These are phyloP conservation scores for Inonotus hispidus DNA, from an alignment of 1,284 basidiomycete species.

Conservation along the genomic window DNA sequence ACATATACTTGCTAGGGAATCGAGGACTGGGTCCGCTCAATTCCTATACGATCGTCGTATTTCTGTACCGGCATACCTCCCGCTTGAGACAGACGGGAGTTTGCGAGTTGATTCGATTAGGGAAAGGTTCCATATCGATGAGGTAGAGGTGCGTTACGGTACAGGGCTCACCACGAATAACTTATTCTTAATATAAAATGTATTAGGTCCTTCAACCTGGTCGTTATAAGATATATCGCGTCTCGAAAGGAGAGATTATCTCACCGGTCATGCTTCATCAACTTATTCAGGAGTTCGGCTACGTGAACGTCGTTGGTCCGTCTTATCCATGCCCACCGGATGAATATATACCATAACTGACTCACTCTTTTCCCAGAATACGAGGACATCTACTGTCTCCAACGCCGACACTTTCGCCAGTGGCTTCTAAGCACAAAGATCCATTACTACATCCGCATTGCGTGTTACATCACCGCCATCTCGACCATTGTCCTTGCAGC, in stretches of 20 bases:
- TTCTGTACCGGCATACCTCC: slow-evolving; percentile 2
- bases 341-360: not conserved
- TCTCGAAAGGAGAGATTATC: not conserved
- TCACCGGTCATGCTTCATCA: slow-evolving; percentile 2
- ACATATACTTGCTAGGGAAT: not conserved
- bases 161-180: not conserved
- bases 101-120: slow-evolving; percentile 8
- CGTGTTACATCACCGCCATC: not conserved
- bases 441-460: not conserved
- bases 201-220: slow-evolving; percentile 7
- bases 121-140: slow-evolving; percentile 12
- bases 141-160: slow-evolving; percentile 9
- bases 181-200: not conserved
- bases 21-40: not conserved
- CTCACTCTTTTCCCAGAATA: not conserved
- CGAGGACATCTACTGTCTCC: slow-evolving; percentile 7
- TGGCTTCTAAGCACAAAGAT: slow-evolving; percentile 3
- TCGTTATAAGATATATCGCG: not conserved
- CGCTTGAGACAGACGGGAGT: slow-evolving; percentile 11
- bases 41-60: not conserved
- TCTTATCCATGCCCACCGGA: not conserved
- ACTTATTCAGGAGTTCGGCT: not conserved
- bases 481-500: not conserved
- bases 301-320: slow-evolving; percentile 10
- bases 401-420: slow-evolving; percentile 10